These are phyloP conservation scores for Phytophthora sp. DNA, from an alignment of 352 stramenopile genomes.

Conservation along the genomic window DNA sequence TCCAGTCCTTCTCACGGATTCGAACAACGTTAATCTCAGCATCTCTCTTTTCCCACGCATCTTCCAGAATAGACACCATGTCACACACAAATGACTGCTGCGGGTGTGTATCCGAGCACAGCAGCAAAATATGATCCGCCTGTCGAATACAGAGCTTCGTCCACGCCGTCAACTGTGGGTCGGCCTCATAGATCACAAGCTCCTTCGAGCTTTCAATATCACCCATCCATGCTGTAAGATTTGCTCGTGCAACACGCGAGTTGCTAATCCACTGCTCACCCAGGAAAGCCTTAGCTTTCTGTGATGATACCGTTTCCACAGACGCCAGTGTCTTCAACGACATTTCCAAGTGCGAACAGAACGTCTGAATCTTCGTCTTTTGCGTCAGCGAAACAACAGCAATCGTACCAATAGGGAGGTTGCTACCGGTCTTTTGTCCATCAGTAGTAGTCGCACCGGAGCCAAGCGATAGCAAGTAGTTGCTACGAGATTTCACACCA, in stretches of 20 bases:
- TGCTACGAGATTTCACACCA: constrained; percentile 42
- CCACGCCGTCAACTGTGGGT: constrained; percentile 74
- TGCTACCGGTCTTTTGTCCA: constrained; percentile 25
- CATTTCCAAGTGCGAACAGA: constrained; percentile 66
- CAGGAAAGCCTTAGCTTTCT: constrained; percentile 66
- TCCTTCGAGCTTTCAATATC: constrained; percentile 82
- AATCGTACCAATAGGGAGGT: constrained; percentile 71
- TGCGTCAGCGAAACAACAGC: constrained; percentile 83
- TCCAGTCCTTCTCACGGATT: constrained; percentile 81
- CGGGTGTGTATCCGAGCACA: constrained; percentile 77
- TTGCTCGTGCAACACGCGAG: constrained; percentile 66
- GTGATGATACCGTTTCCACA: constrained; percentile 75
- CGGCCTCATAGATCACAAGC: constrained; percentile 84
- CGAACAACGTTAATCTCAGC: constrained; percentile 79
- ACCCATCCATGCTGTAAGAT: constrained; percentile 80
- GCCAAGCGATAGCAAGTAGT: constrained; percentile 70
- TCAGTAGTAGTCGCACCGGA: constrained; percentile 23
- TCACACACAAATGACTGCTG: constrained; percentile 76
- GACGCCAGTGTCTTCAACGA: constrained; percentile 72
- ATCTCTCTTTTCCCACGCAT: constrained; percentile 77
- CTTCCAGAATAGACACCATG: constrained; percentile 69
- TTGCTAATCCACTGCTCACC: constrained; percentile 76
- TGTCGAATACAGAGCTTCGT: constrained; percentile 87
- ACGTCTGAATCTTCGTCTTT: constrained; percentile 74
- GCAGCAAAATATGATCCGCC: constrained; percentile 82